Evolutionary conservation across 257 asterid genomes (phyloP).

Genomic region (Cordia subcordata): DNA sequence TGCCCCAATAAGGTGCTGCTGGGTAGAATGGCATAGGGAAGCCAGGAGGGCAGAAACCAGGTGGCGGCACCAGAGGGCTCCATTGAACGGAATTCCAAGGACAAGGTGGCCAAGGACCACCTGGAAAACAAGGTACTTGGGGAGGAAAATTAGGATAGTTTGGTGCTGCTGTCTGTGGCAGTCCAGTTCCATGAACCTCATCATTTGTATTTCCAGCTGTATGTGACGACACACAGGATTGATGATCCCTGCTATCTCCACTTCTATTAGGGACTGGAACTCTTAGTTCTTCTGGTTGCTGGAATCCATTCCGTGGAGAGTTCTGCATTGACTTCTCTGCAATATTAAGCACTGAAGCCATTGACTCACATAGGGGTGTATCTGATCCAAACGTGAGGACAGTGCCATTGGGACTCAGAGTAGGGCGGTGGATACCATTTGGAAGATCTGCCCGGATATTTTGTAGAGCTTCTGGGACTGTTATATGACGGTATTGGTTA

Average conservation of each 20-base stretch:
- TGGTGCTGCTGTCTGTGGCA: slow-evolving; percentile 29
- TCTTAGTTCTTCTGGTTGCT: slow-evolving; percentile 36
- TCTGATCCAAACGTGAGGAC: slow-evolving; percentile 66
- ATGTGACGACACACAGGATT: slow-evolving; percentile 33
- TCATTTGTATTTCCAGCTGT: slow-evolving; percentile 42
- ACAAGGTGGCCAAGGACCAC: slow-evolving; percentile 75
- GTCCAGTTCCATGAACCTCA: slow-evolving; percentile 28
- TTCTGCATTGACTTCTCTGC: slow-evolving; percentile 36
- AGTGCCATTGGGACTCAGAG: slow-evolving; percentile 42
- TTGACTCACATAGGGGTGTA: slow-evolving; percentile 59
- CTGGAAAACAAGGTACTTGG: slow-evolving; percentile 50
- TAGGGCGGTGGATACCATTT: slow-evolving; percentile 42
- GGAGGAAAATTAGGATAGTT: slow-evolving; percentile 40
- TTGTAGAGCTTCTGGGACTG: slow-evolving; percentile 42
- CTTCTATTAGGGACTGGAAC: slow-evolving; percentile 26
- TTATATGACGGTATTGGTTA: slow-evolving; percentile 51
- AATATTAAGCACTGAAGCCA: slow-evolving; percentile 49
- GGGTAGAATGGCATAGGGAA: slow-evolving; percentile 61
- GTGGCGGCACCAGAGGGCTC: slow-evolving; percentile 37
- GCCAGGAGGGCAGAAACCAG: slow-evolving; percentile 36
- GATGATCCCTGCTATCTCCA: slow-evolving; percentile 42
- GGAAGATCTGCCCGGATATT: slow-evolving; percentile 31
- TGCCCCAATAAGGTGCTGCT: slow-evolving; percentile 65
- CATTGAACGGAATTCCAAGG: slow-evolving; percentile 56
- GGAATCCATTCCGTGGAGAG: slow-evolving; percentile 36